Conservation (phyloP, 2,329 filamentous ascomycete species). For the Venturia carpophila region DNA sequence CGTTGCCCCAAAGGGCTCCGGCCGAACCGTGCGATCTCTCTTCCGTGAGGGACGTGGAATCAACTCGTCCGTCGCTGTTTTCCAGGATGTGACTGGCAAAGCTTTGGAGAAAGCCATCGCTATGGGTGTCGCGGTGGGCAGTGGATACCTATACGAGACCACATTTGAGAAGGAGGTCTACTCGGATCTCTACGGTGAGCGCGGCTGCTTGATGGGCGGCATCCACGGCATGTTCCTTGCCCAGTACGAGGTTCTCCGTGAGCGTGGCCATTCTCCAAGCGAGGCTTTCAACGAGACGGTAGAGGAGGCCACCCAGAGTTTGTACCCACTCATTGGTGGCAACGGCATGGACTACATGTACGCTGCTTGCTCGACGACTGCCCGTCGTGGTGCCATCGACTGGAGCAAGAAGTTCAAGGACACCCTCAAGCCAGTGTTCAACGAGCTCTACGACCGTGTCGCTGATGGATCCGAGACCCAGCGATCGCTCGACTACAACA, state of each 20-base stretch:
- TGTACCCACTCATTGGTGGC: conserved; percentile 95
- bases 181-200: conserved; percentile 99
- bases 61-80: conserved; percentile 98
- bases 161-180: conserved; percentile 99
- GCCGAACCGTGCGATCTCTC: conserved; percentile 94
- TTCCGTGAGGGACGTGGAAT: conserved; percentile 99
- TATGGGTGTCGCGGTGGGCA: conserved; percentile 92
- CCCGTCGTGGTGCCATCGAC: conserved; percentile 96
- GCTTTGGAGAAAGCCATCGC: conserved; percentile 97
- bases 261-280: conserved; percentile 93
- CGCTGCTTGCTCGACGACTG: conserved; percentile 97
- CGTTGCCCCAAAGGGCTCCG: conserved; percentile 97
- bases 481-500: conserved; percentile 95
- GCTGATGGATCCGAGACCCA: conserved; percentile 87
- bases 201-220: conserved; percentile 98
- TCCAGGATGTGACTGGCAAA: conserved; percentile 95
- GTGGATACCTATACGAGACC: conserved; percentile 99
- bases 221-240: conserved; percentile 99
- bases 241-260: conserved; percentile 99
- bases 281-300: conserved; percentile 99
- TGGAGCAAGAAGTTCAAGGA: conserved; percentile 98
- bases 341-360: conserved; percentile 99
- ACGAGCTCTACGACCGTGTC: conserved; percentile 91
- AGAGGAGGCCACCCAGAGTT: conserved; percentile 95
- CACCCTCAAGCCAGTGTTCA: conserved; percentile 97